A percentile compares a stretch with the other conserved stretches of the same genome.
Conservation (phyloP, 768 basidiomycete genomes). For the Roridomyces roridus region DNA sequence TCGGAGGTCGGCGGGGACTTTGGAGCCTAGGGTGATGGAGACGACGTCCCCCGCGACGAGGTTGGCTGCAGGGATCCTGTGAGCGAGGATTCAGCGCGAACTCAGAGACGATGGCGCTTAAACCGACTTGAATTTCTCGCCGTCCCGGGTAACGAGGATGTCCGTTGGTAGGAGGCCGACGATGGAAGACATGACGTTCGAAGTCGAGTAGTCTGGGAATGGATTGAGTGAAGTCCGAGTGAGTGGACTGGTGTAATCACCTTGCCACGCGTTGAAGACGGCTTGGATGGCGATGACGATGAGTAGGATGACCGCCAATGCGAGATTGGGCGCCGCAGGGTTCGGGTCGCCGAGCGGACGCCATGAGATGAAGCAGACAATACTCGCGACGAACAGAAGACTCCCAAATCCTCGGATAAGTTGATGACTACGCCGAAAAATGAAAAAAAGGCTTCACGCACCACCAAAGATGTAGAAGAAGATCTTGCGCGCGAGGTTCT, state of each 20-base stretch:
- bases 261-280: conserved; percentile 54
- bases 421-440: neutral
- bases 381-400: conserved; percentile 49
- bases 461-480: conserved; percentile 58
- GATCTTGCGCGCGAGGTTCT: conserved; percentile 48
- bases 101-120: neutral
- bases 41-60: conserved; percentile 75
- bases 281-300: conserved; percentile 45
- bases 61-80: conserved; percentile 60
- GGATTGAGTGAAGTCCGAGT: neutral
- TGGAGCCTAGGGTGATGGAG: conserved; percentile 65
- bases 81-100: conserved; percentile 28
- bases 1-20: conserved; percentile 74
- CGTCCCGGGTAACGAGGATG: conserved; percentile 65
- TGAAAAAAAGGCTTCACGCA: neutral
- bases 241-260: neutral
- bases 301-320: conserved; percentile 62
- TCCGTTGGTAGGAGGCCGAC: conserved; percentile 71
- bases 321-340: conserved; percentile 61
- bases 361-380: conserved; percentile 64
- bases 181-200: conserved; percentile 66
- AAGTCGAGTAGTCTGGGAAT: conserved; percentile 56
- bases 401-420: conserved; percentile 47
- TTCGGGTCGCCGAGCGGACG: conserved; percentile 63
- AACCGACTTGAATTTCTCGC: conserved; percentile 32